These are phyloP conservation scores for Talaromyces borbonicus DNA, from an alignment of 495 filamentous ascomycete species.

Conservation along the genomic window DNA sequence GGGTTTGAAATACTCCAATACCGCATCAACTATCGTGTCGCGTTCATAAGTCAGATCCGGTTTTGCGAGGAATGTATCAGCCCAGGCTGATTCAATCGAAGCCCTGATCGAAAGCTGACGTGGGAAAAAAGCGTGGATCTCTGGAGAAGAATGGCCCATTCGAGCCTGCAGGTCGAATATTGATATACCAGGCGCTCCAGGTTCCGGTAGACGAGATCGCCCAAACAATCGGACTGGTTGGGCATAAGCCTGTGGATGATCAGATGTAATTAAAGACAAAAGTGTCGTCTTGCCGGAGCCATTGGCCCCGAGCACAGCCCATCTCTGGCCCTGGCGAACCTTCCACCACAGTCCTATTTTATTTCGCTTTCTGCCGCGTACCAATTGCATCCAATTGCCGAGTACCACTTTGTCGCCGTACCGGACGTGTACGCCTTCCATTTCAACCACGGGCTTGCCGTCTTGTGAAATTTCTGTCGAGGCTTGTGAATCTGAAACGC, in stretches of 20 bases:
- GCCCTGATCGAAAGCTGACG: conserved; percentile 63
- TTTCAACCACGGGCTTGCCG: conserved; percentile 68
- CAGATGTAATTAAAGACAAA: conserved; percentile 82
- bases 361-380: conserved; percentile 24
- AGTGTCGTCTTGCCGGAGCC: conserved; percentile 80
- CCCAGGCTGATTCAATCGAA: conserved; percentile 74
- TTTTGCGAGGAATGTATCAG: conserved; percentile 69
- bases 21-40: conserved; percentile 48
- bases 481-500: background rate
- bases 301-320: conserved; percentile 88
- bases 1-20: conserved; percentile 60
- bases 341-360: conserved; percentile 68
- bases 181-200: conserved; percentile 64
- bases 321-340: conserved; percentile 71
- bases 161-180: conserved; percentile 86
- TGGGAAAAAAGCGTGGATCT: conserved; percentile 90
- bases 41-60: conserved; percentile 50
- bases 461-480: conserved; percentile 1
- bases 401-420: conserved; percentile 72
- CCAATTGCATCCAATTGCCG: conserved; percentile 62
- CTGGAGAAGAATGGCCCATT: conserved; percentile 86
- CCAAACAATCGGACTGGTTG: conserved; percentile 80
- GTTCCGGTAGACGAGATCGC: conserved; percentile 63
- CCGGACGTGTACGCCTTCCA: conserved; percentile 68
- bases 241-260: conserved; percentile 91